These are phyloP conservation scores for Mycena chlorophos DNA, from an alignment of 768 basidiomycete genomes.

Conservation along the genomic window DNA sequence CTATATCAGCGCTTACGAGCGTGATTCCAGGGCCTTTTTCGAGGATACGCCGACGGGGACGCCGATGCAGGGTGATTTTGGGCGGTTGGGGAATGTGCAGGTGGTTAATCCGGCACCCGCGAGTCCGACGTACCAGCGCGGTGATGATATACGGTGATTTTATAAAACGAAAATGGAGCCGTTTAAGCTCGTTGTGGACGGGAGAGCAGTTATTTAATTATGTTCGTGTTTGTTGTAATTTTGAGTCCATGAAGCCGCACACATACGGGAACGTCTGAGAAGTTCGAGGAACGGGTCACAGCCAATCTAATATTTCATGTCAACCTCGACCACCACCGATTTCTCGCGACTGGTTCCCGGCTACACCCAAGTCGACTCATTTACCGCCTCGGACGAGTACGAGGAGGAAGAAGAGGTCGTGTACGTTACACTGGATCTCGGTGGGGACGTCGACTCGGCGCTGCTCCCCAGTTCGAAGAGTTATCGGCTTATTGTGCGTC, in stretches of 20 bases:
- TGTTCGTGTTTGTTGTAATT: no score
- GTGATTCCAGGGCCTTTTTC: conserved; percentile 19
- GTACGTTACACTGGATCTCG: conserved; percentile 77
- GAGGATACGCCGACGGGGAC: conserved; percentile 15
- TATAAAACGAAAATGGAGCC: no score
- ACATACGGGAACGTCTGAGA: no score
- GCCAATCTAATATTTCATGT: conserved; percentile 27
- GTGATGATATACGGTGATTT: conserved; percentile 17
- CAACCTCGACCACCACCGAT: conserved; percentile 20
- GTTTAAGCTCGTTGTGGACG: no score
- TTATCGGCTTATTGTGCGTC: conserved; percentile 73
- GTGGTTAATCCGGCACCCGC: conserved; percentile 14
- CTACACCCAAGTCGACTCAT: conserved; percentile 64
- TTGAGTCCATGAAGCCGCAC: no score
- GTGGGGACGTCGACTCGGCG: conserved; percentile 69
- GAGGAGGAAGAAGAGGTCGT: conserved; percentile 59
- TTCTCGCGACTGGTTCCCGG: conserved; percentile 38
- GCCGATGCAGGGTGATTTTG: conserved; percentile 18
- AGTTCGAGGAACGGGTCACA: no score
- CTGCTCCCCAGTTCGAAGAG: conserved; percentile 69
- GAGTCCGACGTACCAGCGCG: conserved; percentile 17
- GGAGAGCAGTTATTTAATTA: no score
- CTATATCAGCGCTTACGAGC: conserved; percentile 57
- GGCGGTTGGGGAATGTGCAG: conserved; percentile 18
- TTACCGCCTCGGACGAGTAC: conserved; percentile 70